Conservation (phyloP, 331 rosid genomes). For the Stylosanthes scabra region DNA sequence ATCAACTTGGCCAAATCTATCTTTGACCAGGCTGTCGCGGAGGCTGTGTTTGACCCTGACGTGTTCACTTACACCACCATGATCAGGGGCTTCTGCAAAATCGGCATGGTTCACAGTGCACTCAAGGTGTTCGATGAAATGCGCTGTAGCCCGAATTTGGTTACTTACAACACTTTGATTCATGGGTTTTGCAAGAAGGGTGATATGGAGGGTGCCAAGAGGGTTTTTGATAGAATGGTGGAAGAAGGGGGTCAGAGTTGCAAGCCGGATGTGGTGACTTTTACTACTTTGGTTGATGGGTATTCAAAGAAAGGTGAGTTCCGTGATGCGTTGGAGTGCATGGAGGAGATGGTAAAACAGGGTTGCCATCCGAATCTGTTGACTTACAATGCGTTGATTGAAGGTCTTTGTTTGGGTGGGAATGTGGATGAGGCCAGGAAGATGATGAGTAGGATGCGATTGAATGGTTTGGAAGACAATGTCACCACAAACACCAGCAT, state of each 20-base stretch:
- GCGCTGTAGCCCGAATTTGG: slow-evolving; percentile 51
- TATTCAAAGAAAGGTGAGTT: slow-evolving; percentile 53
- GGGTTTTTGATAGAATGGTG: slow-evolving; percentile 39
- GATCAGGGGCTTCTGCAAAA: slow-evolving; percentile 58
- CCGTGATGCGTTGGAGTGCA: slow-evolving; percentile 45
- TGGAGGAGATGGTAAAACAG: slow-evolving; percentile 52
- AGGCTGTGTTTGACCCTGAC: slow-evolving; percentile 44
- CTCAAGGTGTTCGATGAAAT: slow-evolving; percentile 63
- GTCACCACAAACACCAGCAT: slow-evolving; percentile 55
- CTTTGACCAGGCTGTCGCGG: slow-evolving; percentile 48
- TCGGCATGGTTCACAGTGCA: slow-evolving; percentile 50
- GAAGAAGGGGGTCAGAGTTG: slow-evolving; percentile 35
- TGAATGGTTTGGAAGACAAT: slow-evolving; percentile 56
- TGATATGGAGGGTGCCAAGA: slow-evolving; percentile 49
- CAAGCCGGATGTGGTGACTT: slow-evolving; percentile 57
- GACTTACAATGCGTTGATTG: slow-evolving; percentile 60
- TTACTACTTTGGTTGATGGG: slow-evolving; percentile 62
- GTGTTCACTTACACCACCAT: slow-evolving; percentile 54
- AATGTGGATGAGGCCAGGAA: slow-evolving; percentile 54
- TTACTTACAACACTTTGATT: slow-evolving; percentile 58
- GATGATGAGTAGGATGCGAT: slow-evolving; percentile 62
- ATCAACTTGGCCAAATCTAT: slow-evolving; percentile 49
- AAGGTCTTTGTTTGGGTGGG: slow-evolving; percentile 59
- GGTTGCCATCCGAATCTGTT: slow-evolving; percentile 53
- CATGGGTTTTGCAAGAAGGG: slow-evolving; percentile 52